Evolutionary conservation across 306 rosid genomes (phyloP).

Genomic region (Aeschynomene evenia): DNA sequence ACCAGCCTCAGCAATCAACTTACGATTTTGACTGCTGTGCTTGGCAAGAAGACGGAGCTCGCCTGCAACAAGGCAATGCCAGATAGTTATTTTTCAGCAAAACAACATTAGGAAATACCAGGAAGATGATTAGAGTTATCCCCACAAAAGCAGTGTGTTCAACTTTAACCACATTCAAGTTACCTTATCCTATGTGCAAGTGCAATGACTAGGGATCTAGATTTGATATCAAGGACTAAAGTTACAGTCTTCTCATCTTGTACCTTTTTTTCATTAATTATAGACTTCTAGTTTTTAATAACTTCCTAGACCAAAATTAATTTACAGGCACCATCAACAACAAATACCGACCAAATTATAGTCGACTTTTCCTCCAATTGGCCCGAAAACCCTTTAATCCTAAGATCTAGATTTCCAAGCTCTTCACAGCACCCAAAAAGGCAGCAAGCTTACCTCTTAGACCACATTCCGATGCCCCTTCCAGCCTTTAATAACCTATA

Average conservation of each 20-base stretch:
- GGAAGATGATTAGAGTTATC: constrained; percentile 2
- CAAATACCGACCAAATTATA: background rate
- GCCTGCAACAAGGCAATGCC: constrained; percentile 31
- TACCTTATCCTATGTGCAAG: background rate
- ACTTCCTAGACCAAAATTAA: background rate
- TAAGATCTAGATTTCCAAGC: background rate
- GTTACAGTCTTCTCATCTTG: background rate
- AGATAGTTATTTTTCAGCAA: background rate
- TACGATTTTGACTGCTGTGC: constrained; percentile 63
- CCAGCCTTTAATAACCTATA: background rate
- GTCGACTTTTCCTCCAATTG: background rate
- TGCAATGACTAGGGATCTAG: background rate
- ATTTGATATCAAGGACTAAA: background rate
- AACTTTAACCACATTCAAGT: background rate
- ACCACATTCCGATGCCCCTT: constrained; percentile 4
- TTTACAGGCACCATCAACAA: background rate
- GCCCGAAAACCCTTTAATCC: background rate
- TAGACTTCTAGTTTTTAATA: background rate
- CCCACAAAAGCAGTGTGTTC: background rate
- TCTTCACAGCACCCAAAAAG: constrained; percentile 1
- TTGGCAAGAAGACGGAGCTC: constrained; percentile 82
- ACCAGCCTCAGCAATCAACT: constrained; percentile 81
- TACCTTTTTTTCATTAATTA: background rate
- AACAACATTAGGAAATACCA: constrained; percentile 2
- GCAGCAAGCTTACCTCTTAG: background rate